Percentiles rank a stretch among this genome's conserved stretches.
Conservation (phyloP, 2,329 filamentous ascomycete species). For the Trichophyton benhamiae region DNA sequence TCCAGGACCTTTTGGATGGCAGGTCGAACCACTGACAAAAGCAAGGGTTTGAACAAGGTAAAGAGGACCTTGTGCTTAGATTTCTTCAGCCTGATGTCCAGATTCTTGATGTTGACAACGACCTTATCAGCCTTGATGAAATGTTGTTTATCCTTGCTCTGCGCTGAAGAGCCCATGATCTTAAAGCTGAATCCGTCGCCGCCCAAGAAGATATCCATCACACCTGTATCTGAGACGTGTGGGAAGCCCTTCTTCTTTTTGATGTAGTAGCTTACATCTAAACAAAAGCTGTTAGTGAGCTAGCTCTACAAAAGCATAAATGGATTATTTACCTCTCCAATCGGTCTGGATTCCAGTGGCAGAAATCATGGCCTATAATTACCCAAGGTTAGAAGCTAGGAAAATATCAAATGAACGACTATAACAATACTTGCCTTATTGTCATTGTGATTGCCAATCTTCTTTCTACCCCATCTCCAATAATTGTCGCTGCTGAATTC, state of each 20-base stretch:
- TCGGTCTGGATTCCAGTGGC: constrained; percentile 90
- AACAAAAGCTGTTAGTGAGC: background rate
- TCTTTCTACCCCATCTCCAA: constrained; percentile 89
- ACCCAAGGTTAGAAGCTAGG: background rate
- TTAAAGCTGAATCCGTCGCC: constrained; percentile 86
- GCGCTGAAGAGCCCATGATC: constrained; percentile 71
- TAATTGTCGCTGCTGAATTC: constrained; percentile 89
- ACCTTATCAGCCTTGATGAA: constrained; percentile 95
- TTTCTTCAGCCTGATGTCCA: constrained; percentile 83
- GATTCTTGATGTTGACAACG: constrained; percentile 64
- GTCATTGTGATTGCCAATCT: constrained; percentile 64
- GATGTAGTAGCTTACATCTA: constrained; percentile 84
- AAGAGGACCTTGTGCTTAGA: constrained; percentile 93
- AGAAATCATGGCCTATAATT: constrained; percentile 54
- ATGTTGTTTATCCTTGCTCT: constrained; percentile 61
- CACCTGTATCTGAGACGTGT: constrained; percentile 69
- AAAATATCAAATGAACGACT: background rate
- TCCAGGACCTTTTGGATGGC: constrained; percentile 77
- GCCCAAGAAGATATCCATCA: constrained; percentile 77
- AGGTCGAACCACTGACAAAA: constrained; percentile 73
- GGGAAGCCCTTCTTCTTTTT: constrained; percentile 93
- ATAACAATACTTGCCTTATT: constrained; percentile 44
- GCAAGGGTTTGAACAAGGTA: constrained; percentile 69
- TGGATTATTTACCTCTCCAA: constrained; percentile 39
- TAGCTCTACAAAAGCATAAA: background rate